Evolutionary conservation across 129 eudicot species (phyloP).

Genomic region (Lactuca saligna): DNA sequence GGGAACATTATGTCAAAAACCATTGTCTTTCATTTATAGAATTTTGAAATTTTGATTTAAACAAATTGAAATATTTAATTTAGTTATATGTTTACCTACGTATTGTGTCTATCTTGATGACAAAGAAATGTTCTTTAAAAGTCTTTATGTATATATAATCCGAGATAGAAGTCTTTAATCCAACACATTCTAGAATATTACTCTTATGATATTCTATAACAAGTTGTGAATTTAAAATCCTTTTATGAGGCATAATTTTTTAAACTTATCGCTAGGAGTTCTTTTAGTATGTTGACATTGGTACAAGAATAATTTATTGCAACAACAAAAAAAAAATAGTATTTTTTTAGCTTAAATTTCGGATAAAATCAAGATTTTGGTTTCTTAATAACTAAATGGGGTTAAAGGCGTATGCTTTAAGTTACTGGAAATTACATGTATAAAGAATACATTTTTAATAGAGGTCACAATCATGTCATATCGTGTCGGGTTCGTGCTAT

Average conservation of each 20-base stretch:
- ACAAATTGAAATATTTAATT: background rate
- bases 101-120: background rate
- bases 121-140: background rate
- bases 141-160: background rate
- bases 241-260: background rate
- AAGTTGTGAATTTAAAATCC: constrained; percentile 5
- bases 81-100: background rate
- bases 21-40: background rate
- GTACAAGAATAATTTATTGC: no score
- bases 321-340: no score
- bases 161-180: background rate
- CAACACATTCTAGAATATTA: background rate
- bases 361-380: background rate
- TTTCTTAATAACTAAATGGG: no score
- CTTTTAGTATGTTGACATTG: background rate
- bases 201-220: background rate
- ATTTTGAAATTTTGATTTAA: background rate
- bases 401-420: no score
- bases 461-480: no score
- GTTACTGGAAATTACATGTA: no score
- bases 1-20: background rate
- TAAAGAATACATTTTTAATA: no score
- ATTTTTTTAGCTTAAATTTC: background rate
- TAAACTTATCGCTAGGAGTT: background rate
- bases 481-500: no score